Conservation (phyloP, 1,139 yeast genomes). For the Pichia sp. region DNA sequence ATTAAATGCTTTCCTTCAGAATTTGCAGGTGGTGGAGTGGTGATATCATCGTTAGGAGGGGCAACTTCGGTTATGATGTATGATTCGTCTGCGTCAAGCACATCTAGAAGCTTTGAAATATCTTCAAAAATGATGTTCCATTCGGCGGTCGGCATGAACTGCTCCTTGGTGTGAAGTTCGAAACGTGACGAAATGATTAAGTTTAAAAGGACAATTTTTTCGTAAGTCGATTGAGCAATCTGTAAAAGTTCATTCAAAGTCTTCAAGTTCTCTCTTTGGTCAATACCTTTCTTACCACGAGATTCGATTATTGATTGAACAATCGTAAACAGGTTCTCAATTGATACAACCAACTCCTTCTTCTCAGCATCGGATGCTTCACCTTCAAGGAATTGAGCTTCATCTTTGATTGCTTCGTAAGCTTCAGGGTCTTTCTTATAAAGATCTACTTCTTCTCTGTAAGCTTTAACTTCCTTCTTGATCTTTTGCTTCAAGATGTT, state of each 20-base stretch:
- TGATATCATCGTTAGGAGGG: constrained; percentile 71
- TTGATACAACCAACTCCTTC: constrained; percentile 34
- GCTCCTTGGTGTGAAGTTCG: constrained; percentile 65
- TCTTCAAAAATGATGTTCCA: constrained; percentile 75
- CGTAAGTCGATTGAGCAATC: constrained; percentile 59
- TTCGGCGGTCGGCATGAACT: constrained; percentile 73
- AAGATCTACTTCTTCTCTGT: constrained; percentile 51
- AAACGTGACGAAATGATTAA: constrained; percentile 85
- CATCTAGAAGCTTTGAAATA: constrained; percentile 55
- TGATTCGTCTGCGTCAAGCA: constrained; percentile 60
- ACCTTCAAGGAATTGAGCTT: constrained; percentile 24
- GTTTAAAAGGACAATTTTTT: constrained; percentile 71
- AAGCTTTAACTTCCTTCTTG: constrained; percentile 72
- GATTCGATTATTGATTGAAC: constrained; percentile 76
- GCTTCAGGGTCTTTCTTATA: constrained; percentile 69
- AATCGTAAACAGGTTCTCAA: constrained; percentile 54
- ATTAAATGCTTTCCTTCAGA: constrained; percentile 64
- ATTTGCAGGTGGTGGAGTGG: constrained; percentile 67
- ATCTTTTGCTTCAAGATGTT: constrained; percentile 87
- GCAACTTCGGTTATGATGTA: constrained; percentile 81
- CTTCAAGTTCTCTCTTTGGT: constrained; percentile 71
- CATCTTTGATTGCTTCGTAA: constrained; percentile 45
- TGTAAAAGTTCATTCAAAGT: constrained; percentile 61
- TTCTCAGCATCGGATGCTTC: constrained; percentile 26
- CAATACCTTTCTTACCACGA: constrained; percentile 94